Base-by-base conservation (phyloP, 139 green algal genomes). In the Picochlorum sp. region DNA sequence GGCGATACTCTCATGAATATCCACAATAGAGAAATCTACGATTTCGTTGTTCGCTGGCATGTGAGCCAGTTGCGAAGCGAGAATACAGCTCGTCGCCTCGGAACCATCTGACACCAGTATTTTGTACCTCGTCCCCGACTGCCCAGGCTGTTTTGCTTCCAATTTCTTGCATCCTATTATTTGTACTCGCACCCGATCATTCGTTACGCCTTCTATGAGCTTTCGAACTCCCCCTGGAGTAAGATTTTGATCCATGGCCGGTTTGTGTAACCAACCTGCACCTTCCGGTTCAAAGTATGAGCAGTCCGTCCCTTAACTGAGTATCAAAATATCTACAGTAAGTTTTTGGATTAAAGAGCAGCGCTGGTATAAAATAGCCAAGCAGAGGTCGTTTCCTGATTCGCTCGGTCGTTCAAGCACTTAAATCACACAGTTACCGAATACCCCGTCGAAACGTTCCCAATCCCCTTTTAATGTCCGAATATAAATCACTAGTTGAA, bases 11-110 rank as follows among this genome's bases (percentile, higher is more conserved):
- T 95, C 87, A 0, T 53, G 37, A 0, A 95, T 40, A 5, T 61
- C 33, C 1, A 95, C 26, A 9, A 95, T 67, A 3, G 69, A 64
- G 33, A 67, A 67, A 14, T 78, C 60, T 7, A 54, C 33, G 0
- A 96, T 25, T 2, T 63, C 8, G 13, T 63, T 43, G 2, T 43
- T 31, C 8, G 69, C 55, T 3, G 84, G 71, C 9, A 83, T 33
- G 0, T 85, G 61, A 18, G 77, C 78, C 20, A 96, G 57, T 72
- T 96, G 82, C 0, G 77, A 85, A 10, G 87, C 79, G 24, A 95
- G 59, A 80, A 96, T 91, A 18, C 74, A 74, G 13, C 68, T 69
- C 22, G 66, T 64, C 22, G 41, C 33, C 31, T 63, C 40, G 39
- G 61, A 13, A 8, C 84, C 84, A 44, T 93, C 84, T 22, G 67